phyloP scores from a whole-genome alignment of 73 alveolate genomes.

The Blepharisma stoltei region DNA sequence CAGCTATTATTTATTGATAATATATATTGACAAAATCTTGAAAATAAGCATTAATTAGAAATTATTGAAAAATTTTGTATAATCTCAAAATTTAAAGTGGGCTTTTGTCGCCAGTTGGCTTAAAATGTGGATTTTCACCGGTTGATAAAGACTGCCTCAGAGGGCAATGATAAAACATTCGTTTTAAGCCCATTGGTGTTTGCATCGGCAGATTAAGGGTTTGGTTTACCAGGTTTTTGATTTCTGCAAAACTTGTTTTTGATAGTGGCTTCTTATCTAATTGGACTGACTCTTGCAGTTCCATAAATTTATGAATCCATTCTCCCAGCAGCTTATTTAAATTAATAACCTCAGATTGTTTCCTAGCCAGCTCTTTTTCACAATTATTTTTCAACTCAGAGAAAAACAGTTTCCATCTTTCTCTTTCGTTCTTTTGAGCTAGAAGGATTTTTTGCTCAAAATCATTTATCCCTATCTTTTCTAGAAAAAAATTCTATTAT shows the following conservation, averaged over 20 bases:
- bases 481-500: too few species aligned
- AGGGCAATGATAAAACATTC: too few species aligned
- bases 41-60: too few species aligned
- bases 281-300: background rate
- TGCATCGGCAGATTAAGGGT: background rate
- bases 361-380: slow-evolving; percentile 18
- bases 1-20: too few species aligned
- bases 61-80: too few species aligned
- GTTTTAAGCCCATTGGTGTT: too few species aligned
- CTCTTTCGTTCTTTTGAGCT: background rate
- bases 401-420: slow-evolving; percentile 6
- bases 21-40: too few species aligned
- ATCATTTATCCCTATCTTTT: background rate
- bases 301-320: slow-evolving; percentile 27
- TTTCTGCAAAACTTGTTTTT: background rate
- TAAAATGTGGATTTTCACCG: too few species aligned
- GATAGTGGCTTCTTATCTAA: background rate
- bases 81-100: too few species aligned
- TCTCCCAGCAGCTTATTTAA: slow-evolving; percentile 7
- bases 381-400: background rate
- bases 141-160: too few species aligned
- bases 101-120: too few species aligned
- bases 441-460: background rate
- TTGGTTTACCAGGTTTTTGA: background rate
- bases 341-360: slow-evolving; percentile 18